Conservation (phyloP, 441 rosid species). For the Corymbia calophylla region DNA sequence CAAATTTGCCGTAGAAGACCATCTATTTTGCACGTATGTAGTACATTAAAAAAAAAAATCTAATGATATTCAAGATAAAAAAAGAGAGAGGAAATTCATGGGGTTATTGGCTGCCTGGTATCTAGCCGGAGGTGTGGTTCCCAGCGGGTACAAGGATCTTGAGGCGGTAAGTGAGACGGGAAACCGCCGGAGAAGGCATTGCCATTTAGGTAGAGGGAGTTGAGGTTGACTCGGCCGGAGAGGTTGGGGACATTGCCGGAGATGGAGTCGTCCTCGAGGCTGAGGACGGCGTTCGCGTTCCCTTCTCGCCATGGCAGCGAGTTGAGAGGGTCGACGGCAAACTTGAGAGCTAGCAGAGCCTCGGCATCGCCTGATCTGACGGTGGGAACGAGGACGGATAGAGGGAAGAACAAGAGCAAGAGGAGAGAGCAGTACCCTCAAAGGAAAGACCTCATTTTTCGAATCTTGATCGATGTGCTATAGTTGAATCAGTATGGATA, state of each 20-base stretch:
- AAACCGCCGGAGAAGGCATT: background rate
- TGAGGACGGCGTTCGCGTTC: constrained; percentile 29
- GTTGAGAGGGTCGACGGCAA: constrained; percentile 54
- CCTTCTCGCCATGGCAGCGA: constrained; percentile 48
- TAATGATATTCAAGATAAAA: too few species aligned
- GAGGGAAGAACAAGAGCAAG: background rate
- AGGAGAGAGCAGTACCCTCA: background rate
- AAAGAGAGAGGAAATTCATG: too few species aligned
- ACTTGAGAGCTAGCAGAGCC: constrained; percentile 56
- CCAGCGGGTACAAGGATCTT: constrained; percentile 45
- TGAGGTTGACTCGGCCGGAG: constrained; percentile 58
- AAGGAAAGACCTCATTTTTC: background rate
- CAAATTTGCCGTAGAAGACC: background rate
- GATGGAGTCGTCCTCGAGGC: constrained; percentile 73
- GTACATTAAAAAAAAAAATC: background rate
- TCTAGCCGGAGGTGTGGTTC: constrained; percentile 45
- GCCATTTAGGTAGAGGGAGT: constrained; percentile 49
- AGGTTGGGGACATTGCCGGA: constrained; percentile 65
- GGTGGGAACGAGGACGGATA: background rate
- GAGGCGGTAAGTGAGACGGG: constrained; percentile 68
- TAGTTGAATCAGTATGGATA: background rate
- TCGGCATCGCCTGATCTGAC: constrained; percentile 60
- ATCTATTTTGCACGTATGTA: background rate
- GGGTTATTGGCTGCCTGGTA: constrained; percentile 19
- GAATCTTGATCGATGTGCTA: background rate